Base-by-base conservation (phyloP, 148 eudicot species). In the Oxyria digyna region DNA sequence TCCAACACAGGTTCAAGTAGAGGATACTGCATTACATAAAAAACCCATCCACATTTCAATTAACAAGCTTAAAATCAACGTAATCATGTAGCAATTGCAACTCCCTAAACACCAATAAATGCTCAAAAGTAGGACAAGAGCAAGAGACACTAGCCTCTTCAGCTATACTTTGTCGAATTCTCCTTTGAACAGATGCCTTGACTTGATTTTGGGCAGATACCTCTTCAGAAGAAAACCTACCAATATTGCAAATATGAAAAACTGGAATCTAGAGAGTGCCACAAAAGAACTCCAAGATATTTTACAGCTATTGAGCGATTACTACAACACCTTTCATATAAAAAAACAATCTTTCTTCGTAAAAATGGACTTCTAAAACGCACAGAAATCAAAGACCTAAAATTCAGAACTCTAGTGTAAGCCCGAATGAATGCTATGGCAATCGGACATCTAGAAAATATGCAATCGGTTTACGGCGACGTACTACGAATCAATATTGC, bases 121-220 rank as follows among this genome's bases (percentile, higher is more conserved):
- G 7, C 31, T 20, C 41, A 42, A 11, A 68, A 59, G 35, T 32
- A 26, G 74, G 21, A 6, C 17, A 42, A 45, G 8, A 63, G 54
- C 68, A 59, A 59, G 65, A 40, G 67, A 37, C 8, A 57, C 40
- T 27, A 52, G 88, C 98, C 93, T 94, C 96, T 52, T 94, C 98
- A 42, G 96, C 92, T 78, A 94, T 88, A 77, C 96, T 88, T 64
- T 90, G 92, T 21, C 96, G 88, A 31, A 90, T 94, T 84, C 66
- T 94, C 42, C 97, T 79, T 59, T 94, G 98, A 70, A 90, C 96
- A 49, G 98, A 94, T 65, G 98, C 96, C 80, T 94, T 94, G 42
- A 94, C 98, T 86, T 94, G 98, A 85, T 94, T 94, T 75, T 94
- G 98, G 40, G 85, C 96, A 74, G 98, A 90, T 55, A 94, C 97